Evolutionary conservation across 164 flowering plant genomes (phyloP).

Genomic region (Piper longum): DNA sequence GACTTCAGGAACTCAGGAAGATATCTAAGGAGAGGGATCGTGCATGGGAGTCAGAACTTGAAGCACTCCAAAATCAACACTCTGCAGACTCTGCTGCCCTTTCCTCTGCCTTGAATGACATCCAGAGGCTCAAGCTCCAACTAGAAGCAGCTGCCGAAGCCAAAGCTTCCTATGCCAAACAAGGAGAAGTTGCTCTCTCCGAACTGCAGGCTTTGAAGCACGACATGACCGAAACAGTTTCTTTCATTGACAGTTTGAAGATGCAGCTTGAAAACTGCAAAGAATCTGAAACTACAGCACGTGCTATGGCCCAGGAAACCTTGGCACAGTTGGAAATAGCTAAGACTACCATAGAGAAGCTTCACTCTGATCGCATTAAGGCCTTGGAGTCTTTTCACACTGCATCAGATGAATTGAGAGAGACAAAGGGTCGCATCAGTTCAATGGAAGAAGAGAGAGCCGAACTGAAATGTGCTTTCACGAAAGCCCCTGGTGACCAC

Average conservation of each 20-base stretch:
- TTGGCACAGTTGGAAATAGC: slow-evolving; percentile 50
- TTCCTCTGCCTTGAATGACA: slow-evolving; percentile 53
- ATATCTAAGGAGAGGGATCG: slow-evolving; percentile 31
- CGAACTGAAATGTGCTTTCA: slow-evolving; percentile 30
- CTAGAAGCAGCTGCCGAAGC: slow-evolving; percentile 36
- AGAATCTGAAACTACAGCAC: slow-evolving; percentile 60
- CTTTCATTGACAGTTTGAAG: slow-evolving; percentile 45
- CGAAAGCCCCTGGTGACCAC: slow-evolving; percentile 1
- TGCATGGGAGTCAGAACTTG: slow-evolving; percentile 42
- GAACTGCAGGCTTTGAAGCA: slow-evolving; percentile 43
- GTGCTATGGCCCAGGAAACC: slow-evolving; percentile 33
- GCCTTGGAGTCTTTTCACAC: slow-evolving; percentile 34
- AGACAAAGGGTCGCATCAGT: slow-evolving; percentile 34
- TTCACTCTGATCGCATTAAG: slow-evolving; percentile 32
- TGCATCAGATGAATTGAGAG: slow-evolving; percentile 39
- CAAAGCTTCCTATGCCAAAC: slow-evolving; percentile 25
- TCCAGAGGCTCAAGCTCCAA: slow-evolving; percentile 44
- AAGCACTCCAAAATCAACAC: slow-evolving; percentile 31
- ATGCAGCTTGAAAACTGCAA: slow-evolving; percentile 35
- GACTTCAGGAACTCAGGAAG: slow-evolving; percentile 24
- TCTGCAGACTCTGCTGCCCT: slow-evolving; percentile 35
- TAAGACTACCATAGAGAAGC: slow-evolving; percentile 36
- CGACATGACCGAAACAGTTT: slow-evolving; percentile 37
- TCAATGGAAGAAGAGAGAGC: slow-evolving; percentile 43
- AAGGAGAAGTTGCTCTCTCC: slow-evolving; percentile 22